A percentile compares a stretch with the other conserved stretches of the same genome.
Conservation (phyloP, 768 basidiomycete species). For the Amanita pallidorosea region DNA sequence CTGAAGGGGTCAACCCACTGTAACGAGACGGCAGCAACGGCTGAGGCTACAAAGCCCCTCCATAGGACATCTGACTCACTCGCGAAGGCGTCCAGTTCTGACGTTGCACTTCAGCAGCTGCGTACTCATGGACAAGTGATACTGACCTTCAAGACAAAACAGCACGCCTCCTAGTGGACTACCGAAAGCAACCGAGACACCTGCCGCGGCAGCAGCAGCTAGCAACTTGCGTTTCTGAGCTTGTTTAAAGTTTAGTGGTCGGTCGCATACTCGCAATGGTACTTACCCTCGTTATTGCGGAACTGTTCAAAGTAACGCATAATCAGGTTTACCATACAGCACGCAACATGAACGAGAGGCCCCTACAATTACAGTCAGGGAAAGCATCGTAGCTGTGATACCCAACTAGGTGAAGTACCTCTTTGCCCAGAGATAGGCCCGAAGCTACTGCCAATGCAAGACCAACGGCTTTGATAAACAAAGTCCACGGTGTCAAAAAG, state of each 20-base stretch:
- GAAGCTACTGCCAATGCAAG: slow-evolving; percentile 79
- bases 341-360: slow-evolving; percentile 77
- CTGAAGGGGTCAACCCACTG: slow-evolving; percentile 83
- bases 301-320: slow-evolving; percentile 61
- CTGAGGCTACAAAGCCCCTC: slow-evolving; percentile 85
- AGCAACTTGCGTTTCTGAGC: slow-evolving; percentile 75
- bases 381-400: not conserved
- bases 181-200: slow-evolving; percentile 83
- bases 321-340: slow-evolving; percentile 68
- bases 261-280: not conserved
- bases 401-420: slow-evolving; percentile 31
- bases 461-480: slow-evolving; percentile 77
- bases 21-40: slow-evolving; percentile 74
- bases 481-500: slow-evolving; percentile 78
- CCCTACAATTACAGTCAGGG: slow-evolving; percentile 31
- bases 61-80: slow-evolving; percentile 72
- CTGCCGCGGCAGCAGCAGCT: slow-evolving; percentile 76
- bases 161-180: slow-evolving; percentile 80
- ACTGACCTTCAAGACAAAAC: slow-evolving; percentile 66
- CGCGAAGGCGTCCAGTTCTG: slow-evolving; percentile 58
- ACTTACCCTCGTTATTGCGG: slow-evolving; percentile 63
- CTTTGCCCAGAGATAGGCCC: slow-evolving; percentile 78
- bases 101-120: not conserved
- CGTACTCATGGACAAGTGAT: not conserved
- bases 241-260: slow-evolving; percentile 13